Evolutionary conservation across 495 filamentous ascomycete genomes (phyloP).

Genomic region (Aspergillus coremiiformis): DNA sequence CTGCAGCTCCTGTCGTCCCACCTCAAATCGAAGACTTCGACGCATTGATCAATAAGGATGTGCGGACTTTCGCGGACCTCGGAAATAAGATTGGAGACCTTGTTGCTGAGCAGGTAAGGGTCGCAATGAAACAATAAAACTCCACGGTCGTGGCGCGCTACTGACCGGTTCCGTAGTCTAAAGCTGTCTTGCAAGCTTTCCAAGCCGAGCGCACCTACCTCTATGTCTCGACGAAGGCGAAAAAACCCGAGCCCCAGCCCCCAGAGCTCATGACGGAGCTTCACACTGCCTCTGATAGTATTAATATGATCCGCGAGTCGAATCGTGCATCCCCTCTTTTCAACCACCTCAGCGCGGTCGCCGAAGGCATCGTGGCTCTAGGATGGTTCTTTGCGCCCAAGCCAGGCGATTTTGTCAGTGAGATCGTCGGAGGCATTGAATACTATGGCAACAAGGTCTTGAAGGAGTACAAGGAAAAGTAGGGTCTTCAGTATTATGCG

Average conservation of each 20-base stretch:
- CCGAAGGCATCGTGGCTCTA: slow-evolving; percentile 77
- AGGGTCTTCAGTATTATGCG: slow-evolving; percentile 20
- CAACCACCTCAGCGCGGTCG: slow-evolving; percentile 76
- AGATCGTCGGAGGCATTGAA: slow-evolving; percentile 69
- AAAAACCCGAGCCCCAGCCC: slow-evolving; percentile 72
- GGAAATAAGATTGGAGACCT: slow-evolving; percentile 71
- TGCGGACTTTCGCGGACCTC: slow-evolving; percentile 68
- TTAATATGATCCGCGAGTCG: slow-evolving; percentile 69
- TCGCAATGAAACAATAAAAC: background rate
- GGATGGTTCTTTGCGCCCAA: slow-evolving; percentile 79
- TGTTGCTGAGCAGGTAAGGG: slow-evolving; percentile 68
- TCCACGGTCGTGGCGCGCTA: background rate
- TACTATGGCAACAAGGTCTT: slow-evolving; percentile 90
- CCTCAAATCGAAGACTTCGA: slow-evolving; percentile 81
- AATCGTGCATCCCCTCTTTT: slow-evolving; percentile 64
- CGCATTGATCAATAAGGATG: slow-evolving; percentile 62
- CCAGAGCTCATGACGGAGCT: slow-evolving; percentile 74
- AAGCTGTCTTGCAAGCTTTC: slow-evolving; percentile 60
- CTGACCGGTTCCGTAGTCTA: slow-evolving; percentile 36
- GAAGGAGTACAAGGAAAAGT: slow-evolving; percentile 88
- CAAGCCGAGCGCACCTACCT: slow-evolving; percentile 80
- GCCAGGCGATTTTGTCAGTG: slow-evolving; percentile 73
- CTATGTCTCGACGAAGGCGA: slow-evolving; percentile 79
- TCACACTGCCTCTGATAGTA: slow-evolving; percentile 65
- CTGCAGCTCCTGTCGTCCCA: slow-evolving; percentile 56